phyloP scores from a whole-genome alignment of 2,329 filamentous ascomycete species.

The Alternaria infectoria region DNA sequence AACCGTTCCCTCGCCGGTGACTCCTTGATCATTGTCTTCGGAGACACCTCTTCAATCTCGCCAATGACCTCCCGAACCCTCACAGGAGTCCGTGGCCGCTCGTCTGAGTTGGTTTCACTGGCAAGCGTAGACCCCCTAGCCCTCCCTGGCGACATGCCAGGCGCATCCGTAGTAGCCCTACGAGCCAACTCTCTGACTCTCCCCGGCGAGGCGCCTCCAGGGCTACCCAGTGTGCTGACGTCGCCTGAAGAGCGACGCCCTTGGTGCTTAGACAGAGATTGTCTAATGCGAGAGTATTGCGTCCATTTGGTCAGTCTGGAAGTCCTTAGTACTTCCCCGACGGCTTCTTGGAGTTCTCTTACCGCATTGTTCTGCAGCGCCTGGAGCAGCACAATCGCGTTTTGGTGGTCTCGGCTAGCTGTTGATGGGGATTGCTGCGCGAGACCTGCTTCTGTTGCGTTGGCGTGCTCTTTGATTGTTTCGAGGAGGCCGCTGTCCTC shows the following conservation, averaged over 20 bases:
- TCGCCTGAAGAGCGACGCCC: slow-evolving; percentile 22
- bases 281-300: slow-evolving; percentile 29
- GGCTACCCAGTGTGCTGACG: background rate
- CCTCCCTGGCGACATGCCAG: slow-evolving; percentile 1
- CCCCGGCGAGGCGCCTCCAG: slow-evolving; percentile 8
- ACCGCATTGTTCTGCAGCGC: slow-evolving; percentile 43
- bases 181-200: slow-evolving; percentile 8
- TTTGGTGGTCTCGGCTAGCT: slow-evolving; percentile 42
- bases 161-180: slow-evolving; percentile 9
- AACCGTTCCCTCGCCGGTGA: slow-evolving; percentile 9
- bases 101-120: background rate
- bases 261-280: slow-evolving; percentile 26
- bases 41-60: slow-evolving; percentile 9
- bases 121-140: slow-evolving; percentile 4
- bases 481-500: slow-evolving; percentile 37
- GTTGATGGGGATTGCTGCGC: slow-evolving; percentile 27
- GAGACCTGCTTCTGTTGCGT: slow-evolving; percentile 31
- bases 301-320: slow-evolving; percentile 32
- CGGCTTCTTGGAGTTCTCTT: slow-evolving; percentile 20
- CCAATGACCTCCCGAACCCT: slow-evolving; percentile 2
- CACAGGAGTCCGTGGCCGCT: slow-evolving; percentile 4
- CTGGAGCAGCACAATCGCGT: slow-evolving; percentile 45
- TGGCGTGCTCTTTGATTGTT: slow-evolving; percentile 42
- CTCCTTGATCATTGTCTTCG: slow-evolving; percentile 5
- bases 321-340: slow-evolving; percentile 15